Conservation (phyloP, 2,329 filamentous ascomycete genomes). For the Cladophialophora bantiana region DNA sequence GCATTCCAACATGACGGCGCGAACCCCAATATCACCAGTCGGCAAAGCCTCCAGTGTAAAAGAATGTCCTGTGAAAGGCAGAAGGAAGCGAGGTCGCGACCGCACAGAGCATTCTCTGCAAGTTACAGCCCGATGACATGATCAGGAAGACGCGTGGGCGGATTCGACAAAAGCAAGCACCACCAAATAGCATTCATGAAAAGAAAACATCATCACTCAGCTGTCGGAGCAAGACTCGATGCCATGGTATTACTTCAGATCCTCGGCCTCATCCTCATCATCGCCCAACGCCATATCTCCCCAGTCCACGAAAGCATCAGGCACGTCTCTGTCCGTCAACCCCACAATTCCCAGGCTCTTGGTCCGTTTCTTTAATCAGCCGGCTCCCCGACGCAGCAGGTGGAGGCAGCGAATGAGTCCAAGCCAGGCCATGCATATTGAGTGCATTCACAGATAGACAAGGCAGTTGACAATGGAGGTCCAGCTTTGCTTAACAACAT, state of each 20-base stretch:
- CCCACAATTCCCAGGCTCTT: too few species aligned
- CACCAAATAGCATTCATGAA: background rate
- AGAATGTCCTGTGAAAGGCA: background rate
- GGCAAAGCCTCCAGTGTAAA: background rate
- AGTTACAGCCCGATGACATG: background rate
- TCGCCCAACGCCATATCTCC: background rate
- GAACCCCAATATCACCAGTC: background rate
- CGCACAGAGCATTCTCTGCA: background rate
- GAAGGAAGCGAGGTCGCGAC: background rate
- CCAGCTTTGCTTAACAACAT: slow-evolving; percentile 34
- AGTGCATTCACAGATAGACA: background rate
- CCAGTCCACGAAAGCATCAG: background rate
- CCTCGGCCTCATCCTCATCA: background rate
- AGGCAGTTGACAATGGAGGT: background rate
- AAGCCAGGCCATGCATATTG: background rate
- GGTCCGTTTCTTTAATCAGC: too few species aligned
- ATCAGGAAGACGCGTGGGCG: too few species aligned
- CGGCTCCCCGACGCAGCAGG: too few species aligned
- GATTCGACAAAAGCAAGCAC: background rate
- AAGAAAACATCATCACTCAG: background rate
- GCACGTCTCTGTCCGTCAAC: background rate
- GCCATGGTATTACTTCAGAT: background rate
- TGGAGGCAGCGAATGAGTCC: background rate
- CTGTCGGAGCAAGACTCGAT: background rate
- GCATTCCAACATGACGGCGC: background rate